These are phyloP conservation scores for Torrubiella hemipterigena DNA, from an alignment of 2,329 filamentous ascomycete species.

Conservation along the genomic window DNA sequence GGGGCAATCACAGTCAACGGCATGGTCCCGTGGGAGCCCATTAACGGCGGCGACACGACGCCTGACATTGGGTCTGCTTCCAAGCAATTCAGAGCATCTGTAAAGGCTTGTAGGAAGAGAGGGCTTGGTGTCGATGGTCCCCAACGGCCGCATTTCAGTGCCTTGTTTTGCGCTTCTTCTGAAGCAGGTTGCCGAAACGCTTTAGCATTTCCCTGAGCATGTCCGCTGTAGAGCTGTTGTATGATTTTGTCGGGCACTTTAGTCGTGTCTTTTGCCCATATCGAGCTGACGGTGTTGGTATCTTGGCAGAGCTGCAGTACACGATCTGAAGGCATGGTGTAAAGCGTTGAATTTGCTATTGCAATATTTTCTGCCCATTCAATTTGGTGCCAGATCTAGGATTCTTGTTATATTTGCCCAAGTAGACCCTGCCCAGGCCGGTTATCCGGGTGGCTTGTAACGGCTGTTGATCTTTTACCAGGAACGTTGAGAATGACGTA, in stretches of 20 bases:
- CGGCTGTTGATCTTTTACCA: too few species aligned
- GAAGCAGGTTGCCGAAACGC: slow-evolving; percentile 14
- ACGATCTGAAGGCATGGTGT: slow-evolving; percentile 16
- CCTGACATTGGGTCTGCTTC: slow-evolving; percentile 37
- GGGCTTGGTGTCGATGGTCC: slow-evolving; percentile 49
- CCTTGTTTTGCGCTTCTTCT: slow-evolving; percentile 33
- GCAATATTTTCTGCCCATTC: background rate
- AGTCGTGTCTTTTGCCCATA: slow-evolving; percentile 39
- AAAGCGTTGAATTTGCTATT: background rate
- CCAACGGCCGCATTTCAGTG: slow-evolving; percentile 54
- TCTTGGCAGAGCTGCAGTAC: slow-evolving; percentile 40
- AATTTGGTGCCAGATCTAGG: background rate
- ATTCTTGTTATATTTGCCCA: too few species aligned
- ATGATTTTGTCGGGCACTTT: slow-evolving; percentile 41
- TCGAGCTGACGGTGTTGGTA: slow-evolving; percentile 42
- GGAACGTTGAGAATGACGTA: too few species aligned
- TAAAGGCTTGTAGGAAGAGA: slow-evolving; percentile 57
- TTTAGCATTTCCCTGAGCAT: too few species aligned
- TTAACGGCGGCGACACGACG: slow-evolving; percentile 38
- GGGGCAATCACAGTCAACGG: slow-evolving; percentile 53
- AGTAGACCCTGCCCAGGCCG: too few species aligned
- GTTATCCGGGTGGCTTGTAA: too few species aligned
- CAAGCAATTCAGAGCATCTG: slow-evolving; percentile 48
- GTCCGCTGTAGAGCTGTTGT: slow-evolving; percentile 46
- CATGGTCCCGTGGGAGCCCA: slow-evolving; percentile 45